Base-by-base conservation (phyloP, 1,139 yeast genomes). In the Suhomyces bribrorum region DNA sequence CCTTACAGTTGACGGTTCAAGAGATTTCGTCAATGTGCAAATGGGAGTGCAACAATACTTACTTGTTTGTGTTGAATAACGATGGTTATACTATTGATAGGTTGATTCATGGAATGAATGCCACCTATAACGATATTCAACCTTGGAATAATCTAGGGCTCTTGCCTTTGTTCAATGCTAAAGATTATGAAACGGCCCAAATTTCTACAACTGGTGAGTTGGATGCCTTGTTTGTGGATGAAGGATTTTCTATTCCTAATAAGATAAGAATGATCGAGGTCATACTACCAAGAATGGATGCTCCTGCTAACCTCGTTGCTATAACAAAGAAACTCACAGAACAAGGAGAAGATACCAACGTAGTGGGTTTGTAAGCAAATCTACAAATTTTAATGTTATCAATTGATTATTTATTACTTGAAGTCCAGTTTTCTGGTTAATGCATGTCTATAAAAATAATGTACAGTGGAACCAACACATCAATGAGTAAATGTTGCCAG, bases 311-410 rank as follows among this genome's bases (percentile, higher is more conserved):
- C 33, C 43, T 45, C 35, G 73, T 77, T 50, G 74, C 73, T 60
- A 94, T 85, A 70, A 95, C 92, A 37, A 78, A 84, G 65, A 71
- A 85, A 59, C 80, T n/a, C 6, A 20, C 23, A 5, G 23, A 5
- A 8, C 23, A 20, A 5, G 11, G 94, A 32, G 92, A 87, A 50
- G 66, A 75, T 56, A 75, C 78, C 49, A 86, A 86, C 61, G 27
- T n/a, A 12, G 27, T 25, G 8, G 23, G 23, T 4, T 20, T 20
- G 23, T 20, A 5, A 20, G 11, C 5, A 20, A 3, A 3, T 8
- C 23, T 20, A 20, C 23, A 5, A 20, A 20, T 3, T 20, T 4
- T 20, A 20, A 20, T 20, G 8, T 8, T 20, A 20, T 20, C 11
- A n/a, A n/a, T n/a, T 4, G 11, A 20, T 20, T 20, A 20, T 20